Percentiles rank a stretch among this genome's conserved stretches.
Evolutionary conservation across 1,284 basidiomycete species (phyloP).

Genomic region (Apiotrichum gracile): DNA sequence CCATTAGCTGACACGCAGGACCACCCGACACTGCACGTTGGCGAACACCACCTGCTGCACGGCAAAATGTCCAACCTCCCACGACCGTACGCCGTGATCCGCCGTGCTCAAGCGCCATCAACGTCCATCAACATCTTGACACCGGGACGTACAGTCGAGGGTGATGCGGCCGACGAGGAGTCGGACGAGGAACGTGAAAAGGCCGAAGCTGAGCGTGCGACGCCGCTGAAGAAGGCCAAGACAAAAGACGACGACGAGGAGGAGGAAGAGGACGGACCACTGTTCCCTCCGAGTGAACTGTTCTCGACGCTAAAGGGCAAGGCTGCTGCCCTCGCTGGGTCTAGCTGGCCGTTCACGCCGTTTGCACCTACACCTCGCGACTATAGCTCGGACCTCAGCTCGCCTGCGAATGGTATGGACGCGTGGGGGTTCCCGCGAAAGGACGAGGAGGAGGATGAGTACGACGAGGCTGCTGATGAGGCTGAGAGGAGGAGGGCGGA

Average conservation of each 20-base stretch:
- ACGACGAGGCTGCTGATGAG: constrained; percentile 10
- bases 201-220: constrained; percentile 10
- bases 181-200: constrained; percentile 19
- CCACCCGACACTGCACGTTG: constrained; percentile 71
- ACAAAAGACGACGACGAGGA: constrained; percentile 23
- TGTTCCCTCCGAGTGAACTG: constrained; percentile 19
- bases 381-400: constrained; percentile 42
- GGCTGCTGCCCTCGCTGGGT: constrained; percentile 8
- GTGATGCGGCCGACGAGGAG: constrained; percentile 20
- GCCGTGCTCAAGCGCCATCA: constrained; percentile 17
- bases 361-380: constrained; percentile 30
- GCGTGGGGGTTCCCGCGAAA: constrained; percentile 12
- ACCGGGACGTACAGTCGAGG: too few relatives aligned
- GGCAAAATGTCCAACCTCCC: constrained; percentile 70
- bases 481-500: constrained; percentile 1
- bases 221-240: neutral
- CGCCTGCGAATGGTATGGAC: constrained; percentile 13
- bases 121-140: neutral
- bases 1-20: constrained; percentile 49
- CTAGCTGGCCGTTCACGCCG: too few relatives aligned
- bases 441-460: constrained; percentile 10
- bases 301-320: constrained; percentile 10
- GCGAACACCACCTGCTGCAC: constrained; percentile 75
- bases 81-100: constrained; percentile 66
- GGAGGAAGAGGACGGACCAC: constrained; percentile 23